Base-by-base conservation (phyloP, 495 filamentous ascomycete genomes). In the Lasiosphaeris hirsuta region DNA sequence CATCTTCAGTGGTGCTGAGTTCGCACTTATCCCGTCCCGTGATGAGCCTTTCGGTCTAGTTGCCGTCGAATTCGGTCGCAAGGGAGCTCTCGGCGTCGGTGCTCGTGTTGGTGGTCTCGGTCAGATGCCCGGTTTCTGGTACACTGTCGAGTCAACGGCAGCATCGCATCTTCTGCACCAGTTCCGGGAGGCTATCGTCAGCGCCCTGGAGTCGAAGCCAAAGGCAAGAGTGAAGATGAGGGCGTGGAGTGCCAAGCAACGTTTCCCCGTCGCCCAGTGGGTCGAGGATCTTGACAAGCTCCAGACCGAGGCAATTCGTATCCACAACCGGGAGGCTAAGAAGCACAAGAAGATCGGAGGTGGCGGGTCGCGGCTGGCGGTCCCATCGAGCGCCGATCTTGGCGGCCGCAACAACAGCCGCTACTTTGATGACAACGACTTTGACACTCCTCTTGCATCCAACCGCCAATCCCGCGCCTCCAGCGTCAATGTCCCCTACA, bases 41-140 rank as follows among this genome's bases (percentile, higher is more conserved):
- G 88, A 92, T 59, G 88, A 92, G 66, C 88, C 88, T 0, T 92
- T 92, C 60, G 88, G 88, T 33, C 71, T 92, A n/a, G 88, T 90
- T 3, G 88, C 88, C 34, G 88, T 91, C 43, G 88, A 91, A 64
- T 91, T 90, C 61, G 88, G 88, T 23, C 78, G 88, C 19, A 90
- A 90, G 67, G 88, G 88, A 41, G 88, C 88, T 11, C 76, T 91
- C 13, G 87, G 88, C 50, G 86, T 91, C 51, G 88, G 88, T 17
- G 84, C 86, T 36, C 75, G 81, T 14, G 81, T 84, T 33, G 80
- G 80, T 75, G 86, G 86, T 69, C 76, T 91, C 34, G 88, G 88
- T 2, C 84, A 89, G 60, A 90, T 90, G 86, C 88, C 88, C n/a
- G 87, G 88, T 37, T 90, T 83, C 78, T 87, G 84, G 84, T 86